Percentiles rank a stretch among this genome's conserved stretches.
Evolutionary conservation across 116 monocot genomes (phyloP).

Genomic region (Cymodocea nodosa): DNA sequence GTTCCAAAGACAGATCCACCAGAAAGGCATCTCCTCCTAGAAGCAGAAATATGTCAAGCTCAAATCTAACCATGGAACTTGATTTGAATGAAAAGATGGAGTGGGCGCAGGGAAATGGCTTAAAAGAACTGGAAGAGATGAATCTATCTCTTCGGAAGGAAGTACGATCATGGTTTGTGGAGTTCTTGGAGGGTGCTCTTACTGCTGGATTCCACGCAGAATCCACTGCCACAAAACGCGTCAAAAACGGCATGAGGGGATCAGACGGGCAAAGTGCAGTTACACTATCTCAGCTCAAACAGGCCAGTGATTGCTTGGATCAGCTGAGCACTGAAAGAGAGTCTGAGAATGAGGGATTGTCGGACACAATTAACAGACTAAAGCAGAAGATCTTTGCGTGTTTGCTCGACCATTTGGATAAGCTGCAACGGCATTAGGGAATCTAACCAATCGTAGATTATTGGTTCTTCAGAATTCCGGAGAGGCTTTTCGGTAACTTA

Average conservation of each 20-base stretch:
- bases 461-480: not conserved
- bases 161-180: slow-evolving; percentile 65
- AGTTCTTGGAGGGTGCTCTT: slow-evolving; percentile 55
- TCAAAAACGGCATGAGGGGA: slow-evolving; percentile 25
- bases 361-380: slow-evolving; percentile 37
- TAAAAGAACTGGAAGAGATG: slow-evolving; percentile 54
- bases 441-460: slow-evolving; percentile 9
- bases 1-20: slow-evolving; percentile 17
- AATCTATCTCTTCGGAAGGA: slow-evolving; percentile 42
- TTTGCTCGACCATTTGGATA: slow-evolving; percentile 47
- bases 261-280: slow-evolving; percentile 44
- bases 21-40: slow-evolving; percentile 14
- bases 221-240: slow-evolving; percentile 15
- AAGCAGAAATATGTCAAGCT: slow-evolving; percentile 10
- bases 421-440: slow-evolving; percentile 41
- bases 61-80: slow-evolving; percentile 22
- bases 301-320: slow-evolving; percentile 66
- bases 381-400: slow-evolving; percentile 72
- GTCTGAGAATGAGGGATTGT: slow-evolving; percentile 11
- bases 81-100: slow-evolving; percentile 42
- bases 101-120: slow-evolving; percentile 51
- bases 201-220: slow-evolving; percentile 37
- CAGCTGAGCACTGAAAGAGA: slow-evolving; percentile 24
- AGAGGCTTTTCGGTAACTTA: too few relatives aligned
- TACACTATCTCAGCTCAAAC: slow-evolving; percentile 70